Evolutionary conservation across 768 basidiomycete genomes (phyloP).

Genomic region (Naganishia randhawae): DNA sequence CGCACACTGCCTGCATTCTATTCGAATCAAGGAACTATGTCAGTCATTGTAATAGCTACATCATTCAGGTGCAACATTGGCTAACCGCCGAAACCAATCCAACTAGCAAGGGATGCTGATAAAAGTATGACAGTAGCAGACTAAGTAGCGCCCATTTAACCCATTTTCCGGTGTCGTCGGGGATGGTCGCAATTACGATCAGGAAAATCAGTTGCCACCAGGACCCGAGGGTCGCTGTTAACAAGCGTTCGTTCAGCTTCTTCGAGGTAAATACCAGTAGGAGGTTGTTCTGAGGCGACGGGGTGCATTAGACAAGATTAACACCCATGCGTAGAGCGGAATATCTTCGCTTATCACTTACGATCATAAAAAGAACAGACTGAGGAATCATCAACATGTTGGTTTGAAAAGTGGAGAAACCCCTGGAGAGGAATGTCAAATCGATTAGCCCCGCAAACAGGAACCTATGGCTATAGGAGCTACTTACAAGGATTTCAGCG

Average conservation of each 20-base stretch:
- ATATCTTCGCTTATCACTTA: too few relatives aligned
- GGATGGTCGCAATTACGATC: slow-evolving; percentile 58
- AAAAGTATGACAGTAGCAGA: slow-evolving; percentile 58
- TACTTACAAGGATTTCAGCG: slow-evolving; percentile 52
- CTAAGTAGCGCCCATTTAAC: slow-evolving; percentile 33
- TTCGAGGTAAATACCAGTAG: slow-evolving; percentile 59
- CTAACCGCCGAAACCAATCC: slow-evolving; percentile 32
- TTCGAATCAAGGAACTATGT: slow-evolving; percentile 55
- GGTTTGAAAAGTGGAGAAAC: slow-evolving; percentile 64
- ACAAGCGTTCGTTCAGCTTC: slow-evolving; percentile 59
- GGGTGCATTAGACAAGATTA: neutral
- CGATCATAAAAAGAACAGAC: slow-evolving; percentile 55
- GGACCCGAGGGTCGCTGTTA: slow-evolving; percentile 58
- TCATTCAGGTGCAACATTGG: neutral
- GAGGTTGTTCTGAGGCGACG: slow-evolving; percentile 52
- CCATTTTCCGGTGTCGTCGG: slow-evolving; percentile 36
- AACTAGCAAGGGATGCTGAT: slow-evolving; percentile 39
- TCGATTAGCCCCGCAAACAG: neutral
- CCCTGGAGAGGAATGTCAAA: slow-evolving; percentile 38
- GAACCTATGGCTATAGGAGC: slow-evolving; percentile 44
- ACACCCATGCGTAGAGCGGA: slow-evolving; percentile 52
- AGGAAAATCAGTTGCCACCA: slow-evolving; percentile 65
- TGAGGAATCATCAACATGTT: slow-evolving; percentile 66
- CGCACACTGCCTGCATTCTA: slow-evolving; percentile 63
- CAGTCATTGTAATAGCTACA: neutral